Base-by-base conservation (phyloP, 2,329 filamentous ascomycete genomes). In the Ophiostoma novo-ulmi region DNA sequence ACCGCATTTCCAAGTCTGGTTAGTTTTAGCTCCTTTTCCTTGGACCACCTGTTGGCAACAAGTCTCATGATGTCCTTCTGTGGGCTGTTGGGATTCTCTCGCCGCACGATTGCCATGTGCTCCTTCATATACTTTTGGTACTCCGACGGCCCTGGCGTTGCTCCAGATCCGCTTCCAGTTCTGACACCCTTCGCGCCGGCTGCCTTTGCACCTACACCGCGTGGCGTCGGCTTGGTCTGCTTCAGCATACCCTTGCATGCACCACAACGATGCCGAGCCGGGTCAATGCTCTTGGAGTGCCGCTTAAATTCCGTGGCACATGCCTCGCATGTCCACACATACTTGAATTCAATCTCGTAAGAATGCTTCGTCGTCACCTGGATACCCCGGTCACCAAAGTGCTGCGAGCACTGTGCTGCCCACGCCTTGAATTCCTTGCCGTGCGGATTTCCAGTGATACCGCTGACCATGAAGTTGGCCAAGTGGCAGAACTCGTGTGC, bases 401-500 rank as follows among this genome's bases (percentile, higher is more conserved):
- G 83, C 2, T 74, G 75, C 1, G 81, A 86, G 79, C 82, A 87
- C 78, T 70, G 36, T 2, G 71, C 71, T 5, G 74, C 75, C 75
- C 75, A 76, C 14, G 71, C 70, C 72, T 75, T 76, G 73, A 76
- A 76, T 66, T 75, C 74, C n/a, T 70, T 71, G 26, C 75, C 75
- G 48, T 76, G 75, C 8, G 75, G 75, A 55, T 75, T 73, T 38
- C 64, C 68, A 6, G 73, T 74, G 14, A 75, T 48, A 48, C 89
- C 88, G 67, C 85, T 89, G 73, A 98, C 83, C 88, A 98, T 96
- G 79, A 94, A 97, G 76, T 93, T 97, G 63, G 92, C 90, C 1
- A 98, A 82, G 77, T 99, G 95, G 79, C 95, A 98, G 81, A 95
- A 98, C 76, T 99, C 95, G 78, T 99, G 95, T 0, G 94, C 93